A percentile compares a stretch with the other conserved stretches of the same genome.
Evolutionary conservation across 176 grass and related monocot genomes (phyloP).

Genomic region (Triticum turgidum): DNA sequence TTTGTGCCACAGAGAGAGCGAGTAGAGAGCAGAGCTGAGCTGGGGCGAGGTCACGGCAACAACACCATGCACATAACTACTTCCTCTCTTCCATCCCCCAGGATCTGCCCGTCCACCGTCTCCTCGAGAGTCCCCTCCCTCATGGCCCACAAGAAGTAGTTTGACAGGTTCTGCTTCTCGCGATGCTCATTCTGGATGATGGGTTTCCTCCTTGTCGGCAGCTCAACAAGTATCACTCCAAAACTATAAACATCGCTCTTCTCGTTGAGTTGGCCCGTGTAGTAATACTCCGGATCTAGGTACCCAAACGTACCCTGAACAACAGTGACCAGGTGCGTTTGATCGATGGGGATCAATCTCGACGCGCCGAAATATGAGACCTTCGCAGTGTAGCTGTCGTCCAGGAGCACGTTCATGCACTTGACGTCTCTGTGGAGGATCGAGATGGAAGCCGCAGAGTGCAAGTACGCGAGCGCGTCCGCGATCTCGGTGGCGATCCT

Average conservation of each 20-base stretch:
- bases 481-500: conserved; percentile 13
- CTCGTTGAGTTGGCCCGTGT: conserved; percentile 3
- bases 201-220: conserved; percentile 13
- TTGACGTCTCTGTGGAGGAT: conserved; percentile 34
- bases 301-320: conserved; percentile 20
- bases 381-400: conserved; percentile 9
- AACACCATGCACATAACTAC: neutral
- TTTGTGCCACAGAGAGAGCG: too few relatives aligned
- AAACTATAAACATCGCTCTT: conserved; percentile 39
- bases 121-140: neutral
- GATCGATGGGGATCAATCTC: conserved; percentile 19
- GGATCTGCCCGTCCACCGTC: neutral
- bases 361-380: conserved; percentile 22
- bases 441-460: conserved; percentile 1
- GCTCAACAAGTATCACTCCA: conserved; percentile 25
- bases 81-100: neutral
- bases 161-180: conserved; percentile 6
- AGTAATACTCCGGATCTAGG: conserved; percentile 32
- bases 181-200: conserved; percentile 9
- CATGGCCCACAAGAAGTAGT: neutral
- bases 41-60: too few relatives aligned
- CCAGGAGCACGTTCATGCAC: conserved; percentile 22
- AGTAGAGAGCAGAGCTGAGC: too few relatives aligned
- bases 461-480: neutral
- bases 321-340: conserved; percentile 2